Base-by-base conservation (phyloP, 495 filamentous ascomycete genomes). In the Daldinia grandis region DNA sequence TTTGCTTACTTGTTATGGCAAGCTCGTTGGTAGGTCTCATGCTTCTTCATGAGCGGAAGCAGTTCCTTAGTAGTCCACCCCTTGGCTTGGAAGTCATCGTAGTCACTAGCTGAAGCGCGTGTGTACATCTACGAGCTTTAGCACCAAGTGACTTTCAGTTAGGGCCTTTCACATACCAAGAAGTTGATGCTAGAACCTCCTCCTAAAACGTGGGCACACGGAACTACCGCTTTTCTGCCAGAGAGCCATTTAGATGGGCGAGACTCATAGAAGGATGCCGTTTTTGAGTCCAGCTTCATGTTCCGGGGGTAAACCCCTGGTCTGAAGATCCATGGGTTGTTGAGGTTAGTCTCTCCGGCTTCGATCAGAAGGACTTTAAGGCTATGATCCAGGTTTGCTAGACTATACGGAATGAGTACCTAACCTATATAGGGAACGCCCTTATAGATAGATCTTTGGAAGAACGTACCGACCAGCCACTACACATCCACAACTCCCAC, bases 281-380 rank as follows among this genome's bases (percentile, higher is more conserved):
- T 93, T 81, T 93, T 93, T 42, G 90, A 92, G 81, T 94, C 92
- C 69, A 93, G 79, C 76, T 92, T 92, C 90, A 93, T 92, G 78
- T 93, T 93, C 21, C 84, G 83, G 10, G 91, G 91, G 74, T 91
- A 93, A 77, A 95, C 91, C 25, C 89, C 92, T 1, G 92, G 92
- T 12, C 90, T 87, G 78, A 86, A 93, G 25, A 94, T 90, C 90
- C 90, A 93, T 85, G 88, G 91, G 74, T 94, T 93, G 79, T 94
- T 93, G 68, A 94, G 81, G 71, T 94, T 95, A 75, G 81, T 89
- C 81, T 93, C 91, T 35, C 91, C 92, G 24, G 85, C 92, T 73
- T 94, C 92, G 69, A 95, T 91, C 57, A 95, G 79, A 64, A 94
- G 82, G 47, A 95, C 91, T 60, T 89, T 90, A 62, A 95, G 89